Base-by-base conservation (phyloP, 75 land plant genomes). In the Isoetes taiwanensis region DNA sequence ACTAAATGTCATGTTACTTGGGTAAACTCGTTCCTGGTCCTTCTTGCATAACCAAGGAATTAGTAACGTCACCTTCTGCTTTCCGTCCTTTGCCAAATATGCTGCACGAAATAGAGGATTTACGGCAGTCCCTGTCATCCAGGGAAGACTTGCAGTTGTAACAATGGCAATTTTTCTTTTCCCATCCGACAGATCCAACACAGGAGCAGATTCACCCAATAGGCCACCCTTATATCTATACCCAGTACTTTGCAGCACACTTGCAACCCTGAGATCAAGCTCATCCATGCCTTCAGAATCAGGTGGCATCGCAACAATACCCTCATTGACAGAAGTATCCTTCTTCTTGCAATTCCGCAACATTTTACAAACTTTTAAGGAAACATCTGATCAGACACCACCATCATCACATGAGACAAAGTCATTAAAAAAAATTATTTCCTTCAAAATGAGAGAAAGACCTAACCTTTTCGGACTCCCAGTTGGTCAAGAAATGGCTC, bases 91-190 rank as follows among this genome's bases (percentile, higher is more conserved):
- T 3, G 81, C 72, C 29, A 86, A 78, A 69, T 83, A 86, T 9
- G 84, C 93, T 30, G 87, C 93, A 30, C 93, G 93, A 42, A 86
- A 82, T 11, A 86, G 37, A 56, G 93, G 93, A 53, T 86, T 86
- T 5, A 86, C 73, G 28, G 93, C 83, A 30, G 93, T 86, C 43
- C 91, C 91, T 42, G 91, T 86, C 87, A 86, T 74, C 91, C 91
- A 86, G 32, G 91, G 91, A 53, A 86, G 79, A 28, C 90, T 76
- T 21, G 90, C 90, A 2, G 90, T 85, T 0, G 90, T 85, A 48
- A 70, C 79, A 62, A 85, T 80, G 0, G 84, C 88, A 39, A 86
- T 68, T 48, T 82, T 73, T 39, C 41, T 73, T 37, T 71, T 82
- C 28, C n/a, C 61, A 29, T 76, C 70, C 72, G 33, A 57, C 46